Evolutionary conservation across 169 alveolate species (phyloP).

Genomic region (Cryptosporidium sp.): DNA sequence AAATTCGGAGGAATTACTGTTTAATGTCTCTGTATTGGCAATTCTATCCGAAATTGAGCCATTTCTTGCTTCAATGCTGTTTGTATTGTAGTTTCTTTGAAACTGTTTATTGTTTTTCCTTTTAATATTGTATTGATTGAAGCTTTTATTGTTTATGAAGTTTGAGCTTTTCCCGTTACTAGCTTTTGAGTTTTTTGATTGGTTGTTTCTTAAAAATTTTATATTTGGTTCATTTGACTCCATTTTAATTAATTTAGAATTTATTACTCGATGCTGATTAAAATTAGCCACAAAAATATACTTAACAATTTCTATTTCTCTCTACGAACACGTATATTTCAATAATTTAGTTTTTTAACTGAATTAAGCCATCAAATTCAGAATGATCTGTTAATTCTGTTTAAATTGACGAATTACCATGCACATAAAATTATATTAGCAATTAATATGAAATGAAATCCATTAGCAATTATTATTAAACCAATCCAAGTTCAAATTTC

Average conservation of each 20-base stretch:
- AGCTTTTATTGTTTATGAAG: not conserved
- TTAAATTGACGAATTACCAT: no score
- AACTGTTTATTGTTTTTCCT: not conserved
- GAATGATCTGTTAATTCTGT: no score
- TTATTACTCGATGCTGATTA: not conserved
- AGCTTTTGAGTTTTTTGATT: not conserved
- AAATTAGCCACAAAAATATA: no score
- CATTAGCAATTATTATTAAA: not conserved
- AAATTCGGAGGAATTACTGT: constrained; percentile 22
- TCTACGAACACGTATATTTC: not conserved
- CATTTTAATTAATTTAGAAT: not conserved
- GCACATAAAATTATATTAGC: no score
- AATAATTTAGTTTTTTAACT: no score
- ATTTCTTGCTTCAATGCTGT: not conserved
- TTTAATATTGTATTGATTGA: not conserved
- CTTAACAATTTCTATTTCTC: not conserved
- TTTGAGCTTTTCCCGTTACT: not conserved
- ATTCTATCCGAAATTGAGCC: not conserved
- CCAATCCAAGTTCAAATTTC: not conserved
- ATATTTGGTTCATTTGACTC: not conserved
- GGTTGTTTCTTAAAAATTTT: not conserved
- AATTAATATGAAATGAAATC: not conserved
- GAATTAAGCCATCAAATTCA: not conserved
- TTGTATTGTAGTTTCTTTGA: not conserved
- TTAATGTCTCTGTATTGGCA: not conserved